Evolutionary conservation across 169 alveolate species (phyloP).

Genomic region (Pseudocohnilembus persalinus): DNA sequence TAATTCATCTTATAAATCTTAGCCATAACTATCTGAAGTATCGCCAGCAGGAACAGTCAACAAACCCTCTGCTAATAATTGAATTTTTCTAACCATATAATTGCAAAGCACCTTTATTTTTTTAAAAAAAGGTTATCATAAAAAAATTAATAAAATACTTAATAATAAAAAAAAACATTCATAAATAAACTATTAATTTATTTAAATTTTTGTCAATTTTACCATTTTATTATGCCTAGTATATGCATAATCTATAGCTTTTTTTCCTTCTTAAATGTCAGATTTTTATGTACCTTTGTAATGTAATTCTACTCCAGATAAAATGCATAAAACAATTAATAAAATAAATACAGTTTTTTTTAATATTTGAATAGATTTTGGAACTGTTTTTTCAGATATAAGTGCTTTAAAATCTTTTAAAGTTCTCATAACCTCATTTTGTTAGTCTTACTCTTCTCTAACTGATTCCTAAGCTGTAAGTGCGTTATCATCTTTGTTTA

Average conservation of each 20-base stretch:
- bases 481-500: not conserved
- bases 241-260: constrained; percentile 30
- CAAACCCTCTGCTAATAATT: no score
- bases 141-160: no score
- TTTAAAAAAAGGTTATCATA: no score
- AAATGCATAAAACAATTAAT: constrained; percentile 16
- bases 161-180: no score
- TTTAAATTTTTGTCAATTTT: no score
- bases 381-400: constrained; percentile 46
- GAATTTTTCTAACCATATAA: no score
- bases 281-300: not conserved
- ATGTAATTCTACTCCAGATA: constrained; percentile 21
- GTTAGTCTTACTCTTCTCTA: constrained; percentile 10
- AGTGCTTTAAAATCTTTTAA: constrained; percentile 43
- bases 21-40: no score
- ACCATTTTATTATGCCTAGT: constrained; percentile 26
- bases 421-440: constrained; percentile 39
- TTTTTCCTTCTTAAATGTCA: constrained; percentile 41
- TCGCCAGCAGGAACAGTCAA: no score
- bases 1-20: not conserved
- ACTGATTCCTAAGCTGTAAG: constrained; percentile 14
- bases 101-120: no score
- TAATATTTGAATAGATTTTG: constrained; percentile 31
- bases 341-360: constrained; percentile 46
- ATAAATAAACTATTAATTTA: no score